Base-by-base conservation (phyloP, 2,329 filamentous ascomycete species). In the Aspergillus cejpii region DNA sequence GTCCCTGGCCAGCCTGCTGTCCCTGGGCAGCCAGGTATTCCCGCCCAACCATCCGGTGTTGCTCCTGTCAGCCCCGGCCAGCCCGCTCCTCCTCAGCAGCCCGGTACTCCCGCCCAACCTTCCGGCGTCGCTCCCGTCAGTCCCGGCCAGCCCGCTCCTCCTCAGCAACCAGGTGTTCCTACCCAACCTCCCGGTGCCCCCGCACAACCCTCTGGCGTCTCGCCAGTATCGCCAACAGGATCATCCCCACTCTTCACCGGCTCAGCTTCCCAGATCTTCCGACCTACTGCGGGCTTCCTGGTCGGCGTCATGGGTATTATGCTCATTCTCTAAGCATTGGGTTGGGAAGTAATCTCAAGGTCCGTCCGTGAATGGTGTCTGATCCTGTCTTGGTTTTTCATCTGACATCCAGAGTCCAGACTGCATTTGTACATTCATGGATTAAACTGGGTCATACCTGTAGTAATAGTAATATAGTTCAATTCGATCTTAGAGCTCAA, bases 281-380 rank as follows among this genome's bases (percentile, higher is more conserved):
- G 66, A 59, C 64, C 64, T 36, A 55, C 60, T 44, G 62, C 52
- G 43, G 65, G 65, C 41, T 50, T 69, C 49, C 53, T 67, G 50
- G 63, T 60, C 44, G 67, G 59, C 53, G 50, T 66, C 42, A 56
- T 68, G 45, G 66, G 58, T 34, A 37, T 66, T 48, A 65, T 67
- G 57, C 64, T 62, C 52, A 51, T 69, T 38, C 60, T 68, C 48
- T 69, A 67, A 60, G 58, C n/a, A n/a, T n/a, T n/a, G n/a, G n/a
- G n/a, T n/a, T n/a, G n/a, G n/a, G n/a, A n/a, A n/a, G n/a, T n/a
- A n/a, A n/a, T n/a, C n/a, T n/a, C n/a, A n/a, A n/a, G n/a, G n/a
- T n/a, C n/a, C n/a, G 17, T 34, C 17, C 15, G 10, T 17, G 31
- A 15, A 34, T 17, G 17, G 14, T 34, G n/a, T 34, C 17, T 34